Percentiles rank a stretch among this genome's conserved stretches.
Evolutionary conservation across 441 rosid species (phyloP).

Genomic region (Erodium moschatum): DNA sequence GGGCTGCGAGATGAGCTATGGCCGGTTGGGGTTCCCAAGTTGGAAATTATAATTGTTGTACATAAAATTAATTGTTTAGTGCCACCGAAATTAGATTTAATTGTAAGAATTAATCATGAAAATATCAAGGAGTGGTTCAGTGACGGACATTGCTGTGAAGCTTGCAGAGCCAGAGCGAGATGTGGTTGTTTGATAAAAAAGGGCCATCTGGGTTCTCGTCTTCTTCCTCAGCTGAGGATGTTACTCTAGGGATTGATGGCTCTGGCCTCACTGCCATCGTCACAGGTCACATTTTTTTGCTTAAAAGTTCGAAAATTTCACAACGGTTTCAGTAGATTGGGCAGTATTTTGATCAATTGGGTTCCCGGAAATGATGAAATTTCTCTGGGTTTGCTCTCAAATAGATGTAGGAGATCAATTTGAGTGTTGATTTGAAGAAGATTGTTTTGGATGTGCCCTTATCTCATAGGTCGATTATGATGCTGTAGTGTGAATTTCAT

Average conservation of each 20-base stretch:
- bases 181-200: constrained; percentile 21
- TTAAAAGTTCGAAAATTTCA: background rate
- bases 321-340: background rate
- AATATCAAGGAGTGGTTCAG: background rate
- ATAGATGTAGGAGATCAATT: too few species aligned
- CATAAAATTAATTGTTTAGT: too few species aligned
- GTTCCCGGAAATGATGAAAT: background rate
- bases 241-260: constrained; percentile 26
- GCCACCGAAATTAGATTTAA: too few species aligned
- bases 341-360: background rate
- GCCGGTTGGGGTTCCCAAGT: too few species aligned
- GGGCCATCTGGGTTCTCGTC: constrained; percentile 30
- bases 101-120: too few species aligned
- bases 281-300: constrained; percentile 16
- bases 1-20: too few species aligned
- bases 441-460: background rate
- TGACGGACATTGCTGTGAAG: constrained; percentile 1
- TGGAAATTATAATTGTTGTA: too few species aligned
- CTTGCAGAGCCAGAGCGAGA: constrained; percentile 3
- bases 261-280: constrained; percentile 28
- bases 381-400: background rate
- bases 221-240: constrained; percentile 26
- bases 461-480: too few species aligned
- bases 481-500: too few species aligned
- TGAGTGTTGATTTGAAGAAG: background rate